Evolutionary conservation across 257 asterid genomes (phyloP), one percentile per base, ranked within the genome.

Genomic region (Agastache rugosa): DNA sequence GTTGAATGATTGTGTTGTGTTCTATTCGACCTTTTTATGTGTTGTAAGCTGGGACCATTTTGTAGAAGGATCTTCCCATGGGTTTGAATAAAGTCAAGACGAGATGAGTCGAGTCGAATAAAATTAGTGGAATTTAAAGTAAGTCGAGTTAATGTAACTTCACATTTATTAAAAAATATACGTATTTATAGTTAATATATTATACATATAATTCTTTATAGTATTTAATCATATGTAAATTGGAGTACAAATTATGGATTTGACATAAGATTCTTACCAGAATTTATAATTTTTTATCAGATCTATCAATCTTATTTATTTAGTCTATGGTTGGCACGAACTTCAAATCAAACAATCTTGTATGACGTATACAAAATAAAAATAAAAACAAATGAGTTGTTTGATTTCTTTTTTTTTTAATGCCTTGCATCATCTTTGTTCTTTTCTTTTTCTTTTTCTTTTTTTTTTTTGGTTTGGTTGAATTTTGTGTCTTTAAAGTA

Each of bases 1-100:
- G 80, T 65, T 37, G 75, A 60, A 63, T 34, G 25, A 51, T 41
- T 9, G 27, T 39, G 63, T 27, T 56, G 47, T 47, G 11, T 44
- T 42, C 34, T 47, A 6, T 44, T 42, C 34, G 61, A 19, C 53
- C 35, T 34, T 25, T 42, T 67, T 22, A 12, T 66, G 37, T 14
- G 42, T 34, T 23, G 31, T 19, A 51, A 5, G 48, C 11, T 19
- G 69, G 53, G 35, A 20, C 11, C 71, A 14, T 42, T 20, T 37
- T 7, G 11, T 6, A n/a, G 29, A 14, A 22, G 16, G 42, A 31
- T 27, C 64, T 44, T 14, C 35, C 1, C 16, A 7, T 50, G 25
- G 59, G 11, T 39, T 8, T 37, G 8, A 39, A 39, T 31, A 31
- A 31, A 4, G 4, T 31, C n/a, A n/a, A 31, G 5, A 7, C 11